phyloP scores from a whole-genome alignment of 2,329 filamentous ascomycete species.

The Nigrospora osmanthi region DNA sequence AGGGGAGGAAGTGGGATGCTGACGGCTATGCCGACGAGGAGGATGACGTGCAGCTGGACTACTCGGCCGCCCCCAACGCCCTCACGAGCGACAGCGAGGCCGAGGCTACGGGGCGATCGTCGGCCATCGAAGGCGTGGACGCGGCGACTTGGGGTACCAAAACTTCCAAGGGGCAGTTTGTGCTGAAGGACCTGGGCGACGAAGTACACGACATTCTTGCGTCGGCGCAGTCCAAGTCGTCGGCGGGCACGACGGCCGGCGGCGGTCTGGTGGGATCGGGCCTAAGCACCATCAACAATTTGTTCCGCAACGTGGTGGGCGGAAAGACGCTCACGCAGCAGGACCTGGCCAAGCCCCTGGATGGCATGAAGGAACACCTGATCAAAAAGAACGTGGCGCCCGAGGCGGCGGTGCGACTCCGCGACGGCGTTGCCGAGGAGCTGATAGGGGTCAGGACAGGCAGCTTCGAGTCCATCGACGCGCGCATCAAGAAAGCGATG shows the following conservation, averaged over 20 bases:
- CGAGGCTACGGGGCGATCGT: slow-evolving; percentile 40
- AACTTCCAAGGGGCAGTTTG: slow-evolving; percentile 84
- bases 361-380: slow-evolving; percentile 92
- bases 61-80: slow-evolving; percentile 58
- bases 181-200: slow-evolving; percentile 86
- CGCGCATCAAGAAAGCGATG: slow-evolving; percentile 79
- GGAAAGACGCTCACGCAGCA: slow-evolving; percentile 86
- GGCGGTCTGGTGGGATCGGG: slow-evolving; percentile 69
- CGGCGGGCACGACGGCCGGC: slow-evolving; percentile 35
- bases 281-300: slow-evolving; percentile 73
- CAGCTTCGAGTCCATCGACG: slow-evolving; percentile 82
- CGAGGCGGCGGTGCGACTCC: slow-evolving; percentile 85
- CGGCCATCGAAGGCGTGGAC: slow-evolving; percentile 66
- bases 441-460: slow-evolving; percentile 85
- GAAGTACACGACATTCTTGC: slow-evolving; percentile 87
- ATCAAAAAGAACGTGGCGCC: slow-evolving; percentile 93
- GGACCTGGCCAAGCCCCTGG: slow-evolving; percentile 86
- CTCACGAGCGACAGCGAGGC: slow-evolving; percentile 44
- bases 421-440: slow-evolving; percentile 85
- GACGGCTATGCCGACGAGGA: slow-evolving; percentile 84
- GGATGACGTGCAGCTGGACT: slow-evolving; percentile 74
- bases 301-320: slow-evolving; percentile 92
- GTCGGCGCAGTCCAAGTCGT: slow-evolving; percentile 59
- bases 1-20: slow-evolving; percentile 85
- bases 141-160: slow-evolving; percentile 77